These are phyloP conservation scores for Spiraea crenata DNA, from an alignment of 331 rosid species.

Conservation along the genomic window DNA sequence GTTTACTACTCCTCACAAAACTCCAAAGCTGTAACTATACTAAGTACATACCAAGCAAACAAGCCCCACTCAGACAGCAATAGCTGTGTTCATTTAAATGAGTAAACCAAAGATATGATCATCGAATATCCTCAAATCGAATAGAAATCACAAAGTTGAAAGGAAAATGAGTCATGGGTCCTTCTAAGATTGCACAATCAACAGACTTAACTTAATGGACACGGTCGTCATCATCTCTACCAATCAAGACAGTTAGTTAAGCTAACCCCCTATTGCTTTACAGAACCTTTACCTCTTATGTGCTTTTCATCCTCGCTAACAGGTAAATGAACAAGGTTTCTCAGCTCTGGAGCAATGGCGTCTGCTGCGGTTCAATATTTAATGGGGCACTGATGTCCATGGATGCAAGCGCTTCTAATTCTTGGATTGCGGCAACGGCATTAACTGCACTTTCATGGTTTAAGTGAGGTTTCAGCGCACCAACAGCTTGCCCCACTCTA, in stretches of 20 bases:
- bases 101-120: conserved; percentile 8
- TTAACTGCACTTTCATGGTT: conserved; percentile 51
- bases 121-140: conserved; percentile 27
- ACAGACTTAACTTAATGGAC: conserved; percentile 44
- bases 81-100: conserved; percentile 1
- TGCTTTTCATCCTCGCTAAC: conserved; percentile 37
- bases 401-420: conserved; percentile 59
- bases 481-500: conserved; percentile 64
- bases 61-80: background rate
- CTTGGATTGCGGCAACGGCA: conserved; percentile 63
- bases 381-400: conserved; percentile 62
- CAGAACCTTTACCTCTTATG: conserved; percentile 50
- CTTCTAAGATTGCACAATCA: conserved; percentile 50
- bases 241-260: conserved; percentile 55
- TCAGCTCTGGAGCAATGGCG: conserved; percentile 22
- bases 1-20: background rate
- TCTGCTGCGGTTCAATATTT: conserved; percentile 40
- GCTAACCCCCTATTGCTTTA: conserved; percentile 73
- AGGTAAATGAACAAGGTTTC: conserved; percentile 23
- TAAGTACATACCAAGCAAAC: background rate
- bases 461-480: conserved; percentile 55
- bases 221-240: conserved; percentile 45
- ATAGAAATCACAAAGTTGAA: conserved; percentile 16
- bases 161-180: conserved; percentile 25
- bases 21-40: background rate